A percentile compares a stretch with the other conserved stretches of the same genome.
phyloP scores from a whole-genome alignment of 75 land plant species.

The Sequoia sempervirens region DNA sequence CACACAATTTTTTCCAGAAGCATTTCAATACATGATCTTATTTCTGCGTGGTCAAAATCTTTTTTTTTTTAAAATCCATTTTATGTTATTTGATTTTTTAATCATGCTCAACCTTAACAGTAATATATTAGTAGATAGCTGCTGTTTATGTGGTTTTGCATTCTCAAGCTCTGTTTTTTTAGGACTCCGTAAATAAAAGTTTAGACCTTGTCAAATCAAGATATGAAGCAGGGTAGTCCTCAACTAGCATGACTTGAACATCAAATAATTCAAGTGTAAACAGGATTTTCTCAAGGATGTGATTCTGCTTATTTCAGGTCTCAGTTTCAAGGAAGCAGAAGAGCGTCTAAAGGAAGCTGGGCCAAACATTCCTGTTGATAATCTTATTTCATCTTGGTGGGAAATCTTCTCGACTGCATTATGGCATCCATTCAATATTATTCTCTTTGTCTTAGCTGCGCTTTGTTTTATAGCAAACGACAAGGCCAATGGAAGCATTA shows the following conservation, averaged over 20 bases:
- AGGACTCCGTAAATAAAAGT: neutral
- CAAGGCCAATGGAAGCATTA: constrained; percentile 41
- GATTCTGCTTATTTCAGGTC: constrained; percentile 19
- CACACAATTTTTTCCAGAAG: too few relatives aligned
- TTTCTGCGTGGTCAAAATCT: neutral
- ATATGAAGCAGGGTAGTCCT: neutral
- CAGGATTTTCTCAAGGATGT: neutral
- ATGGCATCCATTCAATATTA: constrained; percentile 54
- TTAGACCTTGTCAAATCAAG: neutral
- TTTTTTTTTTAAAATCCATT: neutral
- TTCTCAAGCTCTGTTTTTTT: neutral
- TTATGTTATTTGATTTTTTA: neutral
- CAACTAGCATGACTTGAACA: neutral
- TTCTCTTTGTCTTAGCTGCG: constrained; percentile 44
- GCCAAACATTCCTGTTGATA: constrained; percentile 35
- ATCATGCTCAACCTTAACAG: neutral
- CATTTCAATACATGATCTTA: neutral
- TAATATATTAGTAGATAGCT: neutral
- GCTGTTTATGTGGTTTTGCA: neutral
- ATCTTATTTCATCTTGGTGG: constrained; percentile 43
- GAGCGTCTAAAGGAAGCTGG: constrained; percentile 41
- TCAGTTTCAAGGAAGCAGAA: constrained; percentile 51
- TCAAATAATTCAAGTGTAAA: neutral
- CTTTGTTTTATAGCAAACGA: constrained; percentile 37
- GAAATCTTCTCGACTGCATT: constrained; percentile 43